phyloP scores from a whole-genome alignment of 1,284 basidiomycete genomes.

The Ceratobasidium sp. region DNA sequence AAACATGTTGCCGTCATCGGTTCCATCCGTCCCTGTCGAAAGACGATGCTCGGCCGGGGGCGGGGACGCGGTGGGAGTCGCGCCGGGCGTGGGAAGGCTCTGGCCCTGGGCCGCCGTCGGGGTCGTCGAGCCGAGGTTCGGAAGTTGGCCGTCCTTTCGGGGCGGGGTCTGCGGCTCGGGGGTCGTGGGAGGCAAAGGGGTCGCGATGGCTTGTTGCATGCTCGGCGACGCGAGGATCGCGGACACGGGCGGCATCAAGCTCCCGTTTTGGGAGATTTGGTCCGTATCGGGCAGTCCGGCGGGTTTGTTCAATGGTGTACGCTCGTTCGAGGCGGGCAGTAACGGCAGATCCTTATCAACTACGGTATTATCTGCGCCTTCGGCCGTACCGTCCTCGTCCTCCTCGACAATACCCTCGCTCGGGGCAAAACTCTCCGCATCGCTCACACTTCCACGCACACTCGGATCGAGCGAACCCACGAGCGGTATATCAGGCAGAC shows the following conservation, averaged over 20 bases:
- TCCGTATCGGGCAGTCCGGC: constrained; percentile 17
- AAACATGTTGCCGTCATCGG: constrained; percentile 13
- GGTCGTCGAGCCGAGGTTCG: constrained; percentile 7
- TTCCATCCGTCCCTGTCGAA: constrained; percentile 29
- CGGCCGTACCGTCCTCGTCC: constrained; percentile 33
- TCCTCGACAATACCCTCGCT: constrained; percentile 40
- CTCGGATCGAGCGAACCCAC: not conserved
- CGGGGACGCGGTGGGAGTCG: constrained; percentile 28
- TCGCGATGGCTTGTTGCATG: constrained; percentile 42
- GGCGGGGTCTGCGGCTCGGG: constrained; percentile 35
- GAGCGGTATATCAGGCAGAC: constrained; percentile 31
- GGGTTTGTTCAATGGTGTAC: constrained; percentile 27
- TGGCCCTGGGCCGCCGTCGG: constrained; percentile 34
- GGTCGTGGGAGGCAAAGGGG: constrained; percentile 27
- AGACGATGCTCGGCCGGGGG: constrained; percentile 31
- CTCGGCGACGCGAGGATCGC: constrained; percentile 37
- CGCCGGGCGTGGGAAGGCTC: constrained; percentile 31
- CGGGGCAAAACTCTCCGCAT: constrained; percentile 39
- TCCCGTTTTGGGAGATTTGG: constrained; percentile 13
- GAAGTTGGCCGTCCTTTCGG: constrained; percentile 11
- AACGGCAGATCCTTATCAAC: constrained; percentile 35
- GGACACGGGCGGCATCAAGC: constrained; percentile 26
- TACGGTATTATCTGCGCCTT: constrained; percentile 3
- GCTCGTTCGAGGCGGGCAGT: constrained; percentile 22
- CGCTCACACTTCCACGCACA: constrained; percentile 36